A percentile compares a stretch with the other conserved stretches of the same genome.
These are phyloP conservation scores for Nicotiana rustica DNA, from an alignment of 305 asterid genomes.

Conservation along the genomic window DNA sequence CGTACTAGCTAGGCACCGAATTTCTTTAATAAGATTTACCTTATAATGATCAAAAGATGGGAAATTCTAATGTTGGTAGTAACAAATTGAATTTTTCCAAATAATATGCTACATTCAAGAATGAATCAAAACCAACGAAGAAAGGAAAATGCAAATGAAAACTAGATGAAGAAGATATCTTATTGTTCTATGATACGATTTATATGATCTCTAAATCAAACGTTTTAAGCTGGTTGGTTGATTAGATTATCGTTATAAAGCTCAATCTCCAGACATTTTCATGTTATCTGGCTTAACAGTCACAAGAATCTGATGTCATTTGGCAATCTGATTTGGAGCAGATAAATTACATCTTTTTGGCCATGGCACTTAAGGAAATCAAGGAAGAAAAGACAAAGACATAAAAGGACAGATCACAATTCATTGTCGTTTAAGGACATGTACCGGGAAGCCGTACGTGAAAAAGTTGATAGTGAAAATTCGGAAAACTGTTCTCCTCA, in stretches of 20 bases:
- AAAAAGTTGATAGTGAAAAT: conserved; percentile 96
- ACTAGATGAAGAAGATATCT: background rate
- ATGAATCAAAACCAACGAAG: background rate
- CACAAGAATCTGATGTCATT: background rate
- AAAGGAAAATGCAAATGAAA: background rate
- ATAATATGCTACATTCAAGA: background rate
- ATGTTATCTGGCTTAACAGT: conserved; percentile 26
- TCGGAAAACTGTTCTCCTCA: conserved; percentile 87
- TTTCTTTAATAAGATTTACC: too few relatives aligned
- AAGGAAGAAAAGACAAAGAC: conserved; percentile 1
- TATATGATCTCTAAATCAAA: background rate
- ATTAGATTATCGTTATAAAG: background rate
- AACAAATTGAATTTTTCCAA: background rate
- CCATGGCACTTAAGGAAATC: background rate
- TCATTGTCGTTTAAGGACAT: conserved; percentile 43
- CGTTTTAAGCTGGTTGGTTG: background rate
- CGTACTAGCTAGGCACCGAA: too few relatives aligned
- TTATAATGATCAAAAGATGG: background rate
- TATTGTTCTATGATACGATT: background rate
- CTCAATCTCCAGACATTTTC: conserved; percentile 27
- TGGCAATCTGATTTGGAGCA: conserved; percentile 8
- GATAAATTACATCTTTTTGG: background rate
- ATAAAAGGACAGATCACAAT: conserved; percentile 30
- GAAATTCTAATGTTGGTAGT: background rate
- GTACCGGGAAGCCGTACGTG: conserved; percentile 99